phyloP scores from a whole-genome alignment of 2,329 filamentous ascomycete species.

The Sordariomycetes sp. region DNA sequence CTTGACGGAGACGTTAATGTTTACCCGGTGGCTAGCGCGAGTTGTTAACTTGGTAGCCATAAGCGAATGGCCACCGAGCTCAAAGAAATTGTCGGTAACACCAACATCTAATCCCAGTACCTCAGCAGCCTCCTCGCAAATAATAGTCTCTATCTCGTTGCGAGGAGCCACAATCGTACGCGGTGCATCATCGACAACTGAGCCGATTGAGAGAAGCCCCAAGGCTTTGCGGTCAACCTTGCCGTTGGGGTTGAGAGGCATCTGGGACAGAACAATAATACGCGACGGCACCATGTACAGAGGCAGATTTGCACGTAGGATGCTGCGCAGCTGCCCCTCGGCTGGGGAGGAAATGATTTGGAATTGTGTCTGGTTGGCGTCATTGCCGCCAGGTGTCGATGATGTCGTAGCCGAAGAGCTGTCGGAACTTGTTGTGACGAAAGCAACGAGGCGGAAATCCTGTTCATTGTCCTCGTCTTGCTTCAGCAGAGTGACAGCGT shows the following conservation, averaged over 20 bases:
- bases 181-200: not conserved
- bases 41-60: conserved; percentile 19
- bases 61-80: conserved; percentile 37
- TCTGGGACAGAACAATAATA: conserved; percentile 5
- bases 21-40: conserved; percentile 4
- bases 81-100: conserved; percentile 36
- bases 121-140: conserved; percentile 5
- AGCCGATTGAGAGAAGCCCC: not conserved
- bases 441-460: too few species aligned
- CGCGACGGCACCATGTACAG: conserved; percentile 8
- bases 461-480: too few species aligned
- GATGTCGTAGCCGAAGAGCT: not conserved
- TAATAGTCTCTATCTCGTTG: conserved; percentile 1
- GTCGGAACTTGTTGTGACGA: too few species aligned
- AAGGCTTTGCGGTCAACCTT: conserved; percentile 10
- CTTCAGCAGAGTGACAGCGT: too few species aligned
- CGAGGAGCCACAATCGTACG: too few species aligned
- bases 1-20: conserved; percentile 4
- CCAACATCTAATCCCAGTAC: conserved; percentile 16
- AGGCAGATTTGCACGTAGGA: too few species aligned
- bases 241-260: conserved; percentile 9
- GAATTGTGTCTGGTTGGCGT: too few species aligned
- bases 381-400: conserved; percentile 1
- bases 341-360: too few species aligned
- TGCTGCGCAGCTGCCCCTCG: too few species aligned